Conservation (phyloP, 805 yeast genomes). For the Ogataea glucozyma region DNA sequence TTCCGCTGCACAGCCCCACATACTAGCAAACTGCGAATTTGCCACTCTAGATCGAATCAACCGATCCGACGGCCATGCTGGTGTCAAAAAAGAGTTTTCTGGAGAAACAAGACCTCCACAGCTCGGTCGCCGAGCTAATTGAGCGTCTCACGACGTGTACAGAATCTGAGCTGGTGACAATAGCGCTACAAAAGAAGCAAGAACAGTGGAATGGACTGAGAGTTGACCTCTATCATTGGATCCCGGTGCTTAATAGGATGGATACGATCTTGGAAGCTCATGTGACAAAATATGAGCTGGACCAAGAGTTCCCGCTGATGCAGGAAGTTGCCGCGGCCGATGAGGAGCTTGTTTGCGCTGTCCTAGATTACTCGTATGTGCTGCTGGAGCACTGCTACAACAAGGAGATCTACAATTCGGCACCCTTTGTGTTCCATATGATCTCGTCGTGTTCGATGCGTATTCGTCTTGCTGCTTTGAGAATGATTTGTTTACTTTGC, state of each 20-base stretch:
- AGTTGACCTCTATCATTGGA: slow-evolving; percentile 70
- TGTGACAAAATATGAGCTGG: slow-evolving; percentile 54
- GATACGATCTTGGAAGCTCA: slow-evolving; percentile 62
- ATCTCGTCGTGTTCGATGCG: slow-evolving; percentile 59
- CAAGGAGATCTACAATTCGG: slow-evolving; percentile 65
- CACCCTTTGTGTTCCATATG: slow-evolving; percentile 58
- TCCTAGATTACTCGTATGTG: slow-evolving; percentile 61
- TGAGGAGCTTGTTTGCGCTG: slow-evolving; percentile 45
- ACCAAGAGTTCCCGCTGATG: slow-evolving; percentile 48
- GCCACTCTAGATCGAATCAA: slow-evolving; percentile 4
- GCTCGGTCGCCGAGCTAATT: slow-evolving; percentile 19
- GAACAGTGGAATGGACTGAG: slow-evolving; percentile 35
- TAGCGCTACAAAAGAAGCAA: slow-evolving; percentile 20
- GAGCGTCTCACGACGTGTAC: slow-evolving; percentile 21
- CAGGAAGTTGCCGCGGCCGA: slow-evolving; percentile 48
- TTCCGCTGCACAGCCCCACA: not conserved
- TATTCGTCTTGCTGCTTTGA: slow-evolving; percentile 60
- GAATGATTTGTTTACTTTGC: slow-evolving; percentile 51
- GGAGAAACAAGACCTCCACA: slow-evolving; percentile 23
- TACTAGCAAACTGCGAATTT: not conserved
- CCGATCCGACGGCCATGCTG: slow-evolving; percentile 16
- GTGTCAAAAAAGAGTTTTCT: slow-evolving; percentile 17
- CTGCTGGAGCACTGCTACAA: slow-evolving; percentile 70
- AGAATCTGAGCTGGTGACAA: slow-evolving; percentile 22
- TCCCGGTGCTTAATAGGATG: slow-evolving; percentile 70